phyloP scores from a whole-genome alignment of 306 rosid genomes.

The Bauhinia variegata region DNA sequence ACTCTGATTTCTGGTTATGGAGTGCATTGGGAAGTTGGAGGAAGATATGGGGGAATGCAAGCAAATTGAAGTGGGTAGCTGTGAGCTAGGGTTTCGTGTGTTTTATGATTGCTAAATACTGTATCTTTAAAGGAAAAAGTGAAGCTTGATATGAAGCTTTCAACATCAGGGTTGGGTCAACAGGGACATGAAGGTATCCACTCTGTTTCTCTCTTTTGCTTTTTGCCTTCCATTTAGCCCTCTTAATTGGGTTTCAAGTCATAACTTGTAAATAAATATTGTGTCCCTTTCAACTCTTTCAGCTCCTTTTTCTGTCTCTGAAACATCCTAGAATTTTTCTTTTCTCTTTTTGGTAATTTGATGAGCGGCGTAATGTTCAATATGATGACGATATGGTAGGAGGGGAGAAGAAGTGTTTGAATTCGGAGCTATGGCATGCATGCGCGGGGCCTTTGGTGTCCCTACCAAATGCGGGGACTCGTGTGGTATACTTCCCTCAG shows the following conservation, averaged over 20 bases:
- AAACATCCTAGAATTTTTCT: conserved; percentile 13
- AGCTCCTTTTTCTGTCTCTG: conserved; percentile 24
- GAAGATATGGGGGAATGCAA: conserved; percentile 41
- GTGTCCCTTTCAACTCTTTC: conserved; percentile 39
- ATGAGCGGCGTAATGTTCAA: background rate
- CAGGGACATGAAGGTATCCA: conserved; percentile 77
- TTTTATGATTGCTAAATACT: conserved; percentile 35
- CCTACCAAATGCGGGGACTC: conserved; percentile 73
- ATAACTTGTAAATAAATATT: conserved; percentile 17
- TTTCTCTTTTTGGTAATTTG: conserved; percentile 24
- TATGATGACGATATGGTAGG: conserved; percentile 40
- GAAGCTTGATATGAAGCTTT: conserved; percentile 75
- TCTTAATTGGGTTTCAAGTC: conserved; percentile 34
- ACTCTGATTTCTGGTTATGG: conserved; percentile 32
- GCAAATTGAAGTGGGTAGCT: conserved; percentile 29
- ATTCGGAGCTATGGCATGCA: conserved; percentile 93
- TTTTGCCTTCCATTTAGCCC: conserved; percentile 2
- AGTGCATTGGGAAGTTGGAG: conserved; percentile 40
- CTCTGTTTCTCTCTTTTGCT: conserved; percentile 25
- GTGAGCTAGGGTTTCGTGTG: conserved; percentile 53
- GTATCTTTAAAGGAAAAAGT: conserved; percentile 35
- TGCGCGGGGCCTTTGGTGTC: conserved; percentile 88
- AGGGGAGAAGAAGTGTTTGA: conserved; percentile 81
- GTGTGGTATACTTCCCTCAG: conserved; percentile 86
- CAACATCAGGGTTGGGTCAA: conserved; percentile 85